Percentiles rank a stretch among this genome's conserved stretches.
Evolutionary conservation across 306 rosid species (phyloP).

Genomic region (Ochetophila trinervis): DNA sequence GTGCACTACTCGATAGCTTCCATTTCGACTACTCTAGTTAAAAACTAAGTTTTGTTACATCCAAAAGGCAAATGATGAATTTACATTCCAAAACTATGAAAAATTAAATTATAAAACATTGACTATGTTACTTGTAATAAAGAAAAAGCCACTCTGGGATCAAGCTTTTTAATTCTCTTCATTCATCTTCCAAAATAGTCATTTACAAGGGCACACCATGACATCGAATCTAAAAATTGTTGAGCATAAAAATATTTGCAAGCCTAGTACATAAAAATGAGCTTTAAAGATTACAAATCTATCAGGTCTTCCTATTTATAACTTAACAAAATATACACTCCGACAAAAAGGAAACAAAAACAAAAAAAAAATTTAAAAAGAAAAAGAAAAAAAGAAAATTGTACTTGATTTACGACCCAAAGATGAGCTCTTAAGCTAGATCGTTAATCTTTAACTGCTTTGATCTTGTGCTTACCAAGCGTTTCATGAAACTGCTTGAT

Average conservation of each 20-base stretch:
- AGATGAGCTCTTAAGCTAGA: neutral
- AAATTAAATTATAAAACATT: neutral
- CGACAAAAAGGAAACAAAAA: slow-evolving; percentile 10
- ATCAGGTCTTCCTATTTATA: slow-evolving; percentile 25
- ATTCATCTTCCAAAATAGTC: slow-evolving; percentile 19
- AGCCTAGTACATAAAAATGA: slow-evolving; percentile 19
- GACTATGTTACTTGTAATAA: slow-evolving; percentile 18
- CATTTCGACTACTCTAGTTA: too few species aligned
- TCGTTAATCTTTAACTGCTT: slow-evolving; percentile 10
- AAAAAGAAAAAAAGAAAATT: neutral
- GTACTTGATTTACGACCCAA: slow-evolving; percentile 4
- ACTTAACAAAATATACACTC: slow-evolving; percentile 37
- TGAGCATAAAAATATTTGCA: slow-evolving; percentile 17
- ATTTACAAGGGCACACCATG: slow-evolving; percentile 32
- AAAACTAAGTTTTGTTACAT: too few species aligned
- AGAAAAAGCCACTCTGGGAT: slow-evolving; percentile 7
- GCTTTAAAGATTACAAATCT: slow-evolving; percentile 21
- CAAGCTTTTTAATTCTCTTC: slow-evolving; percentile 7
- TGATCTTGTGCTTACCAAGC: slow-evolving; percentile 23
- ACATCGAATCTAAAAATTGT: slow-evolving; percentile 18
- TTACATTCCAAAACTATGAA: slow-evolving; percentile 1
- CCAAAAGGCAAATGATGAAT: too few species aligned
- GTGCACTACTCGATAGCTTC: too few species aligned
- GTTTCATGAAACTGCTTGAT: slow-evolving; percentile 23
- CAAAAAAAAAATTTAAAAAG: too few species aligned